Conservation (phyloP, 352 stramenopile genomes). For the Phytophthora citrophthora region DNA sequence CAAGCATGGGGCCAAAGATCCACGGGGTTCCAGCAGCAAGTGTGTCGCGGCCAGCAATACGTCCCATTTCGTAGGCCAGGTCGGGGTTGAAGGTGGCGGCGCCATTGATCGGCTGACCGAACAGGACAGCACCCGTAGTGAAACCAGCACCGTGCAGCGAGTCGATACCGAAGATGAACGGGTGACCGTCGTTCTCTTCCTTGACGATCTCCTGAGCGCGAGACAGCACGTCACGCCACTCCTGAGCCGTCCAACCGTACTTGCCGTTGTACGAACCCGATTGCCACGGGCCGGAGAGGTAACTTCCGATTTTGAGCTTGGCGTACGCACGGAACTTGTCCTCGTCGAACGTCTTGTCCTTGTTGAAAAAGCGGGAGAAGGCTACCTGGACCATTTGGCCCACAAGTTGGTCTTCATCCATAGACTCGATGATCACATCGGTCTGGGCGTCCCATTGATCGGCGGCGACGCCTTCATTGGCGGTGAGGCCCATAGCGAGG, state of each 20-base stretch:
- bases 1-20: constrained; percentile 89
- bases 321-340: constrained; percentile 69
- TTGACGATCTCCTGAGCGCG: constrained; percentile 79
- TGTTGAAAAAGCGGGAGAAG: constrained; percentile 70
- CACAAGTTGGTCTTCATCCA: constrained; percentile 50
- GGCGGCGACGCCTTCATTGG: constrained; percentile 14
- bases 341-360: constrained; percentile 63
- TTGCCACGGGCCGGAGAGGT: constrained; percentile 77
- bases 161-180: constrained; percentile 90
- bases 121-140: constrained; percentile 76
- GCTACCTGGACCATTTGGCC: constrained; percentile 92
- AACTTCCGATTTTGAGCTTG: constrained; percentile 84
- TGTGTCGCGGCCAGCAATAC: constrained; percentile 81
- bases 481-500: constrained; percentile 24
- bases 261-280: constrained; percentile 31
- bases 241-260: constrained; percentile 54
- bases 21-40: constrained; percentile 86
- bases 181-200: constrained; percentile 63
- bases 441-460: constrained; percentile 43
- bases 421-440: constrained; percentile 41
- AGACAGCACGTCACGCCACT: constrained; percentile 75
- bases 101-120: constrained; percentile 89
- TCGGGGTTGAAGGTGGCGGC: constrained; percentile 88
- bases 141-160: constrained; percentile 91
- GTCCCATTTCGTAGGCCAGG: constrained; percentile 69